Percentiles rank a stretch among this genome's conserved stretches.
phyloP scores from a whole-genome alignment of 2,329 filamentous ascomycete genomes.

The Pestalotiopsis sp. region DNA sequence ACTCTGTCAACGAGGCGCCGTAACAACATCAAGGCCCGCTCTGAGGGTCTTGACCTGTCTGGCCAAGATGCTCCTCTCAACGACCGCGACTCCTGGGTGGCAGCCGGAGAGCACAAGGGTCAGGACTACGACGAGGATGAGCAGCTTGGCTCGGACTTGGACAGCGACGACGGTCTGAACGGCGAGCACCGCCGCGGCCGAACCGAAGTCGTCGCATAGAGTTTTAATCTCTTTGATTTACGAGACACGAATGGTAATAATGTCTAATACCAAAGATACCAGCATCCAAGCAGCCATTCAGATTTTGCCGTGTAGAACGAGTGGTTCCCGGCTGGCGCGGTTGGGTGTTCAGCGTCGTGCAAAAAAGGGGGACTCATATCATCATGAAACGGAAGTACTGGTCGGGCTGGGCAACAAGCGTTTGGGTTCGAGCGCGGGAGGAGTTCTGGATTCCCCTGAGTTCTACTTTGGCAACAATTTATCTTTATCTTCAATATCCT shows the following conservation, averaged over 20 bases:
- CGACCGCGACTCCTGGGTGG: conserved; percentile 83
- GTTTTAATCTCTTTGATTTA: not conserved
- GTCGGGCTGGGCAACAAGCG: not conserved
- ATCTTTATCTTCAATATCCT: not conserved
- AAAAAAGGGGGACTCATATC: not conserved
- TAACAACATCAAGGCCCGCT: conserved; percentile 67
- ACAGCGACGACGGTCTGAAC: conserved; percentile 54
- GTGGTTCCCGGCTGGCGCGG: not conserved
- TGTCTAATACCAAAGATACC: conserved; percentile 8
- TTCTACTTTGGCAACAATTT: conserved; percentile 3
- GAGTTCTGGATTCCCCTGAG: not conserved
- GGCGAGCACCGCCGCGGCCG: conserved; percentile 59
- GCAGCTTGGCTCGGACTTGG: conserved; percentile 54
- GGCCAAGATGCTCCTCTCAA: conserved; percentile 79
- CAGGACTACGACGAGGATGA: conserved; percentile 64
- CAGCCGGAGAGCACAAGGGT: conserved; percentile 65
- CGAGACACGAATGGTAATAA: conserved; percentile 1
- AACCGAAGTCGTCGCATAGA: conserved; percentile 52
- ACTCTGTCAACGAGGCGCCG: conserved; percentile 84
- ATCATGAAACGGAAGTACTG: not conserved
- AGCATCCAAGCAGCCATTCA: not conserved
- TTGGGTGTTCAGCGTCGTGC: not conserved
- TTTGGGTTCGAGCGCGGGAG: not conserved
- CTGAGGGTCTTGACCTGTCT: conserved; percentile 78
- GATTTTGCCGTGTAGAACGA: not conserved